A percentile compares a stretch with the other conserved stretches of the same genome.
Evolutionary conservation across 305 asterid species (phyloP).

Genomic region (Fraxinus latifolia): DNA sequence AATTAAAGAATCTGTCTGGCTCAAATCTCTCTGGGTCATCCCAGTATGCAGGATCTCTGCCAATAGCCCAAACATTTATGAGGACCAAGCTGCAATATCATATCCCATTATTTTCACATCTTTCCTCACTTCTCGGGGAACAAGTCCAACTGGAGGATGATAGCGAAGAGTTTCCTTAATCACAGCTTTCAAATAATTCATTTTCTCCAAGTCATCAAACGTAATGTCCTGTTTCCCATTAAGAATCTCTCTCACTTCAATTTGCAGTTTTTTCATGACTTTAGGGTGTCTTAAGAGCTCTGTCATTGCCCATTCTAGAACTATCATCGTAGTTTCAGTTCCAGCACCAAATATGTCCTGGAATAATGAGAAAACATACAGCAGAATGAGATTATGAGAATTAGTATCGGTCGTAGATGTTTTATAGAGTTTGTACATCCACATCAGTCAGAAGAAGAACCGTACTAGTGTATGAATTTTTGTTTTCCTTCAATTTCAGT

Average conservation of each 20-base stretch:
- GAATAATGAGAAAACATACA: neutral
- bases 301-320: slow-evolving; percentile 46
- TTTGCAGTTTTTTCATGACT: slow-evolving; percentile 28
- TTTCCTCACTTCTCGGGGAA: slow-evolving; percentile 15
- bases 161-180: slow-evolving; percentile 11
- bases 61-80: slow-evolving; percentile 33
- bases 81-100: slow-evolving; percentile 31
- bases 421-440: neutral
- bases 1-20: slow-evolving; percentile 39
- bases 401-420: too few species aligned
- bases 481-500: too few species aligned
- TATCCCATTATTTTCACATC: slow-evolving; percentile 33
- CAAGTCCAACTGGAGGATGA: slow-evolving; percentile 33
- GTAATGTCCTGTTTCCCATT: slow-evolving; percentile 24
- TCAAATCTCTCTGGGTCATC: slow-evolving; percentile 33
- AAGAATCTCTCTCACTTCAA: slow-evolving; percentile 31
- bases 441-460: too few species aligned
- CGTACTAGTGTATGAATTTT: too few species aligned
- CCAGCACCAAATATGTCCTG: slow-evolving; percentile 38
- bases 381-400: neutral
- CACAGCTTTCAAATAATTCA: slow-evolving; percentile 39
- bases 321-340: slow-evolving; percentile 34
- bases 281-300: slow-evolving; percentile 35
- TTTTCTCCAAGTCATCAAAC: slow-evolving; percentile 30
- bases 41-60: slow-evolving; percentile 34